These are phyloP conservation scores for Mucor lusitanicus DNA, from an alignment of 371 early-diverging fungal genomes.

Conservation along the genomic window DNA sequence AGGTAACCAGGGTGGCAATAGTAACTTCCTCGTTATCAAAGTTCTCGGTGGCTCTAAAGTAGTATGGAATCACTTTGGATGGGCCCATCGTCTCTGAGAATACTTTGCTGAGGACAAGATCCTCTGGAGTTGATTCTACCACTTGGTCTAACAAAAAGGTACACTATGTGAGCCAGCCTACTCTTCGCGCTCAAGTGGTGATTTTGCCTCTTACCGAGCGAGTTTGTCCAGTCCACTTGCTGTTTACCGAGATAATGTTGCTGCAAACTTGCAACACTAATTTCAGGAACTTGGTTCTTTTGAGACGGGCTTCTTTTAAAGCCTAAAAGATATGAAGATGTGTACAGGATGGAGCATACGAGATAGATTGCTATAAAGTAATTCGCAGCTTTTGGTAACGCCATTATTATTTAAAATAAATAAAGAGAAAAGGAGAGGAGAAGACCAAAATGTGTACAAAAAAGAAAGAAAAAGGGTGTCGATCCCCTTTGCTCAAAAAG, in stretches of 20 bases:
- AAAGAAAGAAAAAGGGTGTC: conserved; percentile 1
- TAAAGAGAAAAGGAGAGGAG: not conserved
- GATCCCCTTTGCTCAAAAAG: not conserved
- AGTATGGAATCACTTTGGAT: conserved; percentile 63
- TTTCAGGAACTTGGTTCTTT: not conserved
- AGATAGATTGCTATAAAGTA: conserved; percentile 25
- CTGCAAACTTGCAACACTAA: conserved; percentile 25
- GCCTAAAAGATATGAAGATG: conserved; percentile 27
- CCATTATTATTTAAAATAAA: conserved; percentile 12
- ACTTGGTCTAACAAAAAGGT: conserved; percentile 6
- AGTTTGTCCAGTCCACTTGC: conserved; percentile 29
- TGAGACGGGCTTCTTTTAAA: conserved; percentile 7
- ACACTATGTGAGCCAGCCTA: not conserved
- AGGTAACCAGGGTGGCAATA: conserved; percentile 65
- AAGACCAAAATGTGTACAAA: not conserved
- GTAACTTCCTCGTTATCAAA: conserved; percentile 64
- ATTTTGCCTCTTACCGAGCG: conserved; percentile 17
- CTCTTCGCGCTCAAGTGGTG: not conserved
- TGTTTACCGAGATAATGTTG: conserved; percentile 31
- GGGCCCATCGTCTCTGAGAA: conserved; percentile 70
- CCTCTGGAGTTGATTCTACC: conserved; percentile 38
- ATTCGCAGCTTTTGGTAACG: conserved; percentile 27
- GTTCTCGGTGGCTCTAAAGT: conserved; percentile 50
- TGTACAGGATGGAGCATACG: conserved; percentile 28
- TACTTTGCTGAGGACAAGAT: conserved; percentile 59